phyloP scores from a whole-genome alignment of 1,139 yeast genomes.

The Candida tetrigidarum region DNA sequence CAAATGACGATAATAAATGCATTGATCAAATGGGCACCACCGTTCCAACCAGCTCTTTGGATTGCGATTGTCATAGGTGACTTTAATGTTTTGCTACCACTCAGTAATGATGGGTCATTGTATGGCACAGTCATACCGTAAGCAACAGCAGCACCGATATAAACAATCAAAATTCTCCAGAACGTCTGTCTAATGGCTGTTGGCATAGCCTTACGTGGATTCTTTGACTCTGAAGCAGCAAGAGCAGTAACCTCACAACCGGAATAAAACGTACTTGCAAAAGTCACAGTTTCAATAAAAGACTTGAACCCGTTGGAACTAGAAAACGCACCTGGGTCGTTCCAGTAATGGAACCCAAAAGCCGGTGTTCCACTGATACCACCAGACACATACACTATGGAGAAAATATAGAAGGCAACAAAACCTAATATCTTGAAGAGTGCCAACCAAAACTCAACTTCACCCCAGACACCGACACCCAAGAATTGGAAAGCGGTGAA shows the following conservation, averaged over 20 bases:
- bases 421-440: slow-evolving; percentile 57
- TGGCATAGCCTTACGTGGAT: slow-evolving; percentile 60
- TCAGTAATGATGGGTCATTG: slow-evolving; percentile 41
- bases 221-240: slow-evolving; percentile 59
- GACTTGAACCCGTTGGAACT: slow-evolving; percentile 58
- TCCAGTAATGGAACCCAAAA: slow-evolving; percentile 55
- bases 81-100: slow-evolving; percentile 31
- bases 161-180: slow-evolving; percentile 55
- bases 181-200: slow-evolving; percentile 62
- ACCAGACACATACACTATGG: slow-evolving; percentile 66
- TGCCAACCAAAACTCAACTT: slow-evolving; percentile 68
- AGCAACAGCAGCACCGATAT: slow-evolving; percentile 55
- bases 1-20: slow-evolving; percentile 57
- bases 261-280: slow-evolving; percentile 63
- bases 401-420: slow-evolving; percentile 59
- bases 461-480: slow-evolving; percentile 68
- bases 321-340: slow-evolving; percentile 54
- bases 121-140: slow-evolving; percentile 62
- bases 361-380: slow-evolving; percentile 60
- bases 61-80: slow-evolving; percentile 52
- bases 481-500: slow-evolving; percentile 58
- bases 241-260: slow-evolving; percentile 64
- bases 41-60: slow-evolving; percentile 50
- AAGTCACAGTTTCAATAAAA: slow-evolving; percentile 70
- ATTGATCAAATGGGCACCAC: slow-evolving; percentile 54